Conservation (phyloP, 1,284 basidiomycete species). For the Ceratobasidium sp. region DNA sequence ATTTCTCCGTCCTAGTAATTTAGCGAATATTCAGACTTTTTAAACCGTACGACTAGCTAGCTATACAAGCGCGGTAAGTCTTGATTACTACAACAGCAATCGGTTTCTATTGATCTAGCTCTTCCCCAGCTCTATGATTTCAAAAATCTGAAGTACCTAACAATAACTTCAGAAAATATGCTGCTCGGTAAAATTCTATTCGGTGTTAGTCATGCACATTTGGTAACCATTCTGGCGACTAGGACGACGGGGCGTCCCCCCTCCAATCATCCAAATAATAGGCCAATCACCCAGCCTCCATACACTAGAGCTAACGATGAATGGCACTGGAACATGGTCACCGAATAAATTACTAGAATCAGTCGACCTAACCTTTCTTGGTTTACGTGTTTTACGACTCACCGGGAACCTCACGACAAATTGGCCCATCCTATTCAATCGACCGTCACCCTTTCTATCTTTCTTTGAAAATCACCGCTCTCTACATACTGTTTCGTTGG, state of each 20-base stretch:
- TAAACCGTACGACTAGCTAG: not conserved
- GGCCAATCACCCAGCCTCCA: conserved; percentile 1
- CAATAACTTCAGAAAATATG: conserved; percentile 15
- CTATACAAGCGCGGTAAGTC: conserved; percentile 23
- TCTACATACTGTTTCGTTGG: conserved; percentile 23
- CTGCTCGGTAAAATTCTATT: not conserved
- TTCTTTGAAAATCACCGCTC: conserved; percentile 20
- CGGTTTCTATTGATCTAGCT: not conserved
- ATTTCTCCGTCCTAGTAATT: not conserved
- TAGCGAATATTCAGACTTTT: not conserved
- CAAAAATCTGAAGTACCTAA: not conserved
- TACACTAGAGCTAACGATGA: conserved; percentile 7
- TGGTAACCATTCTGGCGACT: not conserved
- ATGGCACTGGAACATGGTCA: conserved; percentile 17
- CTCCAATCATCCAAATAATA: conserved; percentile 25
- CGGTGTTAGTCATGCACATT: no score
- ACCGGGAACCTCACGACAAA: not conserved
- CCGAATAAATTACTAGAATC: conserved; percentile 23
- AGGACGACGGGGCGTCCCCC: conserved; percentile 9
- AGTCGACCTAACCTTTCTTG: conserved; percentile 1
- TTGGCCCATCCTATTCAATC: conserved; percentile 21
- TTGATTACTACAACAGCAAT: not conserved
- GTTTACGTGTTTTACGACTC: conserved; percentile 4
- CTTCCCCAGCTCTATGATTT: conserved; percentile 26
- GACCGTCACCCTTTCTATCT: not conserved